phyloP scores from a whole-genome alignment of 1,284 basidiomycete genomes.

The Tilletia walkeri region DNA sequence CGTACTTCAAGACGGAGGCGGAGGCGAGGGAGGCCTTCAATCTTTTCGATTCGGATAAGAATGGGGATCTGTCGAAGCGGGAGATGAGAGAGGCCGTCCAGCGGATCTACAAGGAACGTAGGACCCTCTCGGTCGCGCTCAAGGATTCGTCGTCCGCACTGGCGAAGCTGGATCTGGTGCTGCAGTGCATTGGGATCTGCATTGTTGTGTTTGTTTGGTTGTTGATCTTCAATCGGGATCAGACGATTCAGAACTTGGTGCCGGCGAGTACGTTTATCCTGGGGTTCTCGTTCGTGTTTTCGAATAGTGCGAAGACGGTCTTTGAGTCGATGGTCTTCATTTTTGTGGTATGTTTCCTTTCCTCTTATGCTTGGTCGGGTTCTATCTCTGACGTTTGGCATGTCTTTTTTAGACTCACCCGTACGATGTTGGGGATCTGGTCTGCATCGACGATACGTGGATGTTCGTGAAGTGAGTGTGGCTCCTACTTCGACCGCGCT shows the following conservation, averaged over 20 bases:
- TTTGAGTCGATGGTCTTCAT: constrained; percentile 71
- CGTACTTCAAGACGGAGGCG: constrained; percentile 70
- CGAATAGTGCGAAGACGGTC: constrained; percentile 74
- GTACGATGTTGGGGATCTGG: constrained; percentile 54
- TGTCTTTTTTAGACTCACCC: constrained; percentile 43
- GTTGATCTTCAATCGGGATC: constrained; percentile 71
- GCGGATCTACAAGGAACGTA: constrained; percentile 75
- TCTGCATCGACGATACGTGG: constrained; percentile 54
- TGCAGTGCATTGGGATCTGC: constrained; percentile 66
- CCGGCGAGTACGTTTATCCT: constrained; percentile 73
- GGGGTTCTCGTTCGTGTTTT: constrained; percentile 62
- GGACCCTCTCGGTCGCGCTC: constrained; percentile 69
- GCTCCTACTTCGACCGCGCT: neutral
- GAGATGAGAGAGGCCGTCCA: constrained; percentile 84
- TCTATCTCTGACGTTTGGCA: neutral
- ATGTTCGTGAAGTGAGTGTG: constrained; percentile 46
- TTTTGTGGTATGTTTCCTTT: constrained; percentile 70
- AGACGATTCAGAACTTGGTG: constrained; percentile 74
- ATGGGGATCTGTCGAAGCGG: constrained; percentile 74
- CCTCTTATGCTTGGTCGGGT: neutral
- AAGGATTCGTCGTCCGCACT: constrained; percentile 50
- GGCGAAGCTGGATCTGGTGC: constrained; percentile 51
- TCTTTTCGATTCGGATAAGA: constrained; percentile 77
- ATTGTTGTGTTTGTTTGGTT: constrained; percentile 71
- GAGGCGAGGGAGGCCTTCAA: constrained; percentile 74